Base-by-base conservation (phyloP, 2,329 filamentous ascomycete species). In the Nigrospora sphaerica region DNA sequence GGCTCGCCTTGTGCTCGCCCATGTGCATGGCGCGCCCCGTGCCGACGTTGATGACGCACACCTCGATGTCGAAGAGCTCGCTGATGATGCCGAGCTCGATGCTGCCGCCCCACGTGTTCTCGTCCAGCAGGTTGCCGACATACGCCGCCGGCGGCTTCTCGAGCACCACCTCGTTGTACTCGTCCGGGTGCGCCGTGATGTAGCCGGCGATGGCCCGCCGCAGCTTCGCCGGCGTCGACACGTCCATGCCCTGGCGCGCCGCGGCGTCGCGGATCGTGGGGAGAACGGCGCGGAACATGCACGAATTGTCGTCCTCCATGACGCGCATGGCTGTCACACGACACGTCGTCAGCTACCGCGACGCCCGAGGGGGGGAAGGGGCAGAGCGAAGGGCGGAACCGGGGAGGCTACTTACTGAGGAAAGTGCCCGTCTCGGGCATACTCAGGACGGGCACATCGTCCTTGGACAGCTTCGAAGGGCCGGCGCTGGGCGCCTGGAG, bases 301-400 rank as follows among this genome's bases (percentile, higher is more conserved):
- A 97, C 48, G 84, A 89, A 66, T 96, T 96, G 65, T 97, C 92
- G 60, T 96, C 92, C 5, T 91, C 89, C 92, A 97, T 96, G 43
- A 97, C 88, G 13, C 92, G 85, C 16, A 96, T 77, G 10, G 95
- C 86, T 81, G 38, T 6, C 17, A 6, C 28, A 36, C 28, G 7
- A 17, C 16, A 41, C 17, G 36, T 34, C 28, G 49, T 51, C 41
- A 52, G 46, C 16, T n/a, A 35, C 17, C 18, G 45, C 18, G 17
- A 35, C 17, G 16, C 3, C 6, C 34, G 2, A 32, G 17, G 16
- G 40, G 41, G 18, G 40, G 57, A 17, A 57, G 44, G 32, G 12
- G 33, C 23, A 16, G 13, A 11, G n/a, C 32, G 13, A 18, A 39
- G 11, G 35, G 32, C n/a, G 7, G 36, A 11, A 36, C 4, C 17